phyloP scores from a whole-genome alignment of 23 red algal genomes.

The Pyropia haitanensis region DNA sequence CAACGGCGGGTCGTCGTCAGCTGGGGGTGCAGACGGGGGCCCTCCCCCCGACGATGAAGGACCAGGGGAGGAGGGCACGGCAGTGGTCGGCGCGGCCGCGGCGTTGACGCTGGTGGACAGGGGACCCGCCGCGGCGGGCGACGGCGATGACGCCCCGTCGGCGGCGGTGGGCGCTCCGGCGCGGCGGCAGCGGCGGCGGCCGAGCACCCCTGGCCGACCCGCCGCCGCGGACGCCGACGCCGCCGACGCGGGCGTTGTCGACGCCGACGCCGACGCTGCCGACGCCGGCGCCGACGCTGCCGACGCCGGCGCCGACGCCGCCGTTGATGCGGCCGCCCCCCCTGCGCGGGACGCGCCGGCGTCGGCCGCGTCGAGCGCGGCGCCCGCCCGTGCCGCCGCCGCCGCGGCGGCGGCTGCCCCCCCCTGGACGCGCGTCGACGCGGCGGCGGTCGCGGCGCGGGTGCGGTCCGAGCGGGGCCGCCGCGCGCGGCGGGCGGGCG shows the following conservation, averaged over 20 bases:
- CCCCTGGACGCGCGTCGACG: slow-evolving; percentile 17
- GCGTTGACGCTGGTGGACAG: not conserved
- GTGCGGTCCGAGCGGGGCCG: slow-evolving; percentile 36
- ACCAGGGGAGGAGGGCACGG: not conserved
- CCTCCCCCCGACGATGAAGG: not conserved
- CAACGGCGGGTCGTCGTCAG: not conserved
- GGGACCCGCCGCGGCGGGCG: not conserved
- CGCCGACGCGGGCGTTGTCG: too few relatives aligned
- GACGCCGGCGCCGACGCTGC: too few relatives aligned
- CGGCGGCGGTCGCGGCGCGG: slow-evolving; percentile 28
- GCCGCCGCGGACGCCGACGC: too few relatives aligned
- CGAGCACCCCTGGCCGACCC: too few relatives aligned
- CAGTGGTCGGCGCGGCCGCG: not conserved
- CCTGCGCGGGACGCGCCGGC: not conserved
- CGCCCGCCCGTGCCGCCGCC: not conserved
- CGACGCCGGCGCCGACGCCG: not conserved
- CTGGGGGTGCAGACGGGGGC: not conserved
- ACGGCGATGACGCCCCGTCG: not conserved
- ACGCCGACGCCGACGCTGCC: too few relatives aligned
- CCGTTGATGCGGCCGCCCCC: not conserved
- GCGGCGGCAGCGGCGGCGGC: too few relatives aligned
- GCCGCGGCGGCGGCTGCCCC: not conserved
- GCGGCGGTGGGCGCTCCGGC: too few relatives aligned
- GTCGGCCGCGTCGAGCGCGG: not conserved
- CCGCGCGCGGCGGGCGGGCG: slow-evolving; percentile 23